Base-by-base conservation (phyloP, 2,329 filamentous ascomycete species). In the Penicillium nordicum region DNA sequence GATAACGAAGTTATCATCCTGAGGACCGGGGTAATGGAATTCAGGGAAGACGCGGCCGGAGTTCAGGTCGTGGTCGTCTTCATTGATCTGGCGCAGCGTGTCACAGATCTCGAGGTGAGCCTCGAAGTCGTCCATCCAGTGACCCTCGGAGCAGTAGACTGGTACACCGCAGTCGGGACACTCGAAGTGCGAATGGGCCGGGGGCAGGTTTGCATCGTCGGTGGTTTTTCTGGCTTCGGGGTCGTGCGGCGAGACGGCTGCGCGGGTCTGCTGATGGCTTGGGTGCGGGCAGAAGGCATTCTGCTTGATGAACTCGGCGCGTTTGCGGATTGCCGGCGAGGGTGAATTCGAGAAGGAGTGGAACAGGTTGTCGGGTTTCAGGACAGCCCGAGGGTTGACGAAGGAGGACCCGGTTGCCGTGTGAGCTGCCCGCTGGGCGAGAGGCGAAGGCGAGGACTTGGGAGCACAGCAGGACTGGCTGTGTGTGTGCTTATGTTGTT, bases 111-210 rank as follows among this genome's bases (percentile, higher is more conserved):
- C 85, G 58, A 99, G 74, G 74, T 99, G 94, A 18, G 87, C 83
- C 75, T 97, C 93, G 69, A 96, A 99, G 73, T 97, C 91, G 66
- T 95, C 91, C 71, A 89, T 91, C 89, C 93, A 97, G 73, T 99
- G 94, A 65, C 91, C 88, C 74, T 97, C 89, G 65, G 86, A 93
- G 78, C 94, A 99, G 72, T 94, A 96, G 7, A 96, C 87, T 0
- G 95, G 92, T 41, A 97, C 84, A 14, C 94, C 94, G 67, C 94
- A 99, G 73, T 99, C 93, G 0, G 94, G 92, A 68, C 94, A 99
- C 74, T 97, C 94, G 69, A 96, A 97, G 64, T 89, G 82, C 50
- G 97, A 91, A 74, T 96, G 91, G 16, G 87, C 86, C 0, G 93
- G 88, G 10, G 90, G 82, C 59, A 85, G 75, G 38, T 75, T 82